Base-by-base conservation (phyloP, 176 grass and related monocot genomes). In the Phoenix dactylifera region DNA sequence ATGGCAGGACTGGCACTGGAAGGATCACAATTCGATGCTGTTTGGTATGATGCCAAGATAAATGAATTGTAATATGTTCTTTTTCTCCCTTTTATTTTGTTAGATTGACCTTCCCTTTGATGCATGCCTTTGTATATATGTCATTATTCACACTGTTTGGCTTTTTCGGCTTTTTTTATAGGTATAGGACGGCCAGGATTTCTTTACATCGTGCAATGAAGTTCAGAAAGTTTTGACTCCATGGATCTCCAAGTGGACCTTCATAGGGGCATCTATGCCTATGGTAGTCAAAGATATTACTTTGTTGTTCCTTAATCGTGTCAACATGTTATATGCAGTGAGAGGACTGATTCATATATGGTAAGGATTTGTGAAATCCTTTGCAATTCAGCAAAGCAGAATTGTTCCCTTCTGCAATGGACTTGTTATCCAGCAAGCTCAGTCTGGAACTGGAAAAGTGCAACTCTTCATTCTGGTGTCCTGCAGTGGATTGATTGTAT, bases 191-290 rank as follows among this genome's bases (percentile, higher is more conserved):
- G 28, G 20, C 22, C 10, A 59, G 24, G 57, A 58, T 1, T 59
- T 28, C 10, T 28, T 59, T 24, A 59, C 57, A 24, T 16, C 57
- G 26, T 59, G 26, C 26, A 16, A 59, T 59, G 57, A 59, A 24
- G 57, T 59, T 59, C 26, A 59, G 24, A 59, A 15, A 59, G 57
- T 16, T 58, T 58, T 7, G 57, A 29, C 26, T 23, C 20, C 16
- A 28, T 59, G 57, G 57, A 24, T 25, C 57, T 59, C 3, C 57
- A 59, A 26, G 57, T 25, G 20, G 26, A 29, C 26, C 57, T 59
- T 59, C 57, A 28, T 26, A 59, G 57, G 16, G 57, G 57, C 57
- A 59, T 59, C 4, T 59, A 59, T 59, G 57, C 57, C 16, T 59
- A 59, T 3, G 57, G 57, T 24, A 5, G 26, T 30, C 28, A 30